phyloP scores from a whole-genome alignment of 2,329 filamentous ascomycete genomes.

The Pseudogymnoascus sp. region DNA sequence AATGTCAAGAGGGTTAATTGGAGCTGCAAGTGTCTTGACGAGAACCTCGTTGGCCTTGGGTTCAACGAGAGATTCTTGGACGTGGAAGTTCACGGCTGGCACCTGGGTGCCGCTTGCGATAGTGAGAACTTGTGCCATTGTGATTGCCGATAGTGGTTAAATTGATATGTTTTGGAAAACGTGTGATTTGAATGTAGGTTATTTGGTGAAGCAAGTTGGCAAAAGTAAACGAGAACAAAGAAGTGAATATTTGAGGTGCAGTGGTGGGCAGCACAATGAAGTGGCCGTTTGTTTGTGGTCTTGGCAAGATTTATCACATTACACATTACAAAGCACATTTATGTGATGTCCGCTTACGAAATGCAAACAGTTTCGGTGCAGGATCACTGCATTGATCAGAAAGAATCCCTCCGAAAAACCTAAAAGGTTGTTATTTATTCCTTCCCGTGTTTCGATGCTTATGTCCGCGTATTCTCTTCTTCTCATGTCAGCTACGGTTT shows the following conservation, averaged over 20 bases:
- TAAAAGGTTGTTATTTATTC: background rate
- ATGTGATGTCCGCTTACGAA: background rate
- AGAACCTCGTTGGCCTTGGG: background rate
- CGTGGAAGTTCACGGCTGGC: background rate
- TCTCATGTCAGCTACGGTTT: background rate
- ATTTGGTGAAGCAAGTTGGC: background rate
- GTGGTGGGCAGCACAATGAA: background rate
- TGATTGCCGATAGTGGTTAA: background rate
- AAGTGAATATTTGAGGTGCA: background rate
- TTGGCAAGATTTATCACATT: background rate
- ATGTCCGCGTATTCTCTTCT: background rate
- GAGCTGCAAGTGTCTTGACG: background rate
- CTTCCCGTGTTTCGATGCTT: background rate
- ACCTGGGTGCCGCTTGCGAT: background rate
- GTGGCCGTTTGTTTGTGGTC: background rate
- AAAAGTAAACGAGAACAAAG: background rate
- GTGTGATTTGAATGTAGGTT: background rate
- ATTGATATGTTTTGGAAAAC: background rate
- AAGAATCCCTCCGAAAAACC: background rate
- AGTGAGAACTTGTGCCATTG: conserved; percentile 1
- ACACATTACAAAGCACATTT: background rate
- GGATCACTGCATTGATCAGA: background rate
- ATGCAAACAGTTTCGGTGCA: background rate
- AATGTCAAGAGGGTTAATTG: background rate
- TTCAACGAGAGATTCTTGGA: background rate